Evolutionary conservation across 129 eudicot species (phyloP), one percentile per base, ranked within the genome.

Genomic region (Rutidosis leptorrhynchoides): DNA sequence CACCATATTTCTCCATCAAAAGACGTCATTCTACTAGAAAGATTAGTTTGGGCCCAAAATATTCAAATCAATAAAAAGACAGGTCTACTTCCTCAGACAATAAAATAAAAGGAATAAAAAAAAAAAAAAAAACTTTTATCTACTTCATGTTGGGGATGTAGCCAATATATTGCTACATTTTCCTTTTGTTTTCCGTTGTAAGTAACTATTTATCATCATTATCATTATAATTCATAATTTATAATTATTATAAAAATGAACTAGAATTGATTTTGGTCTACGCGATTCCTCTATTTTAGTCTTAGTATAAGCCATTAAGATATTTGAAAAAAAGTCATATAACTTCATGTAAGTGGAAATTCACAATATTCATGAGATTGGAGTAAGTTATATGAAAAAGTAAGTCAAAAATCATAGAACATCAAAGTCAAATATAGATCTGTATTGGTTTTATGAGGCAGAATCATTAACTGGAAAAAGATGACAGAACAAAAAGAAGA

Each of bases 241-340:
- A n/a, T n/a, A n/a, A n/a, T n/a, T n/a, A n/a, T n/a, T n/a, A n/a
- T n/a, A n/a, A n/a, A n/a, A n/a, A n/a, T n/a, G n/a, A n/a, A n/a
- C n/a, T n/a, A n/a, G n/a, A 30, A 37, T 14, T 32, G 35, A 33
- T 54, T 16, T 52, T 61, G 43, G 11, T 72, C 62, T 52, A 40
- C 56, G 63, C 5, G 30, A 72, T 52, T 63, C 71, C 43, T 25
- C 42, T 62, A 33, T 52, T 43, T 59, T 23, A 14, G 30, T 51
- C 22, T 11, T 26, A 43, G 49, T 62, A 10, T 14, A 48, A 52
- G 48, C 17, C 29, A 35, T n/a, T 52, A 3, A n/a, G 6, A 32
- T 53, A 73, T 53, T 35, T 37, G 25, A 57, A 55, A 52, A 35
- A 72, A 6, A 37, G 22, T 63, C 64, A 35, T 24, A 46, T 32